Conservation (phyloP, 2,329 filamentous ascomycete genomes). For the Aureobasidium zeae region DNA sequence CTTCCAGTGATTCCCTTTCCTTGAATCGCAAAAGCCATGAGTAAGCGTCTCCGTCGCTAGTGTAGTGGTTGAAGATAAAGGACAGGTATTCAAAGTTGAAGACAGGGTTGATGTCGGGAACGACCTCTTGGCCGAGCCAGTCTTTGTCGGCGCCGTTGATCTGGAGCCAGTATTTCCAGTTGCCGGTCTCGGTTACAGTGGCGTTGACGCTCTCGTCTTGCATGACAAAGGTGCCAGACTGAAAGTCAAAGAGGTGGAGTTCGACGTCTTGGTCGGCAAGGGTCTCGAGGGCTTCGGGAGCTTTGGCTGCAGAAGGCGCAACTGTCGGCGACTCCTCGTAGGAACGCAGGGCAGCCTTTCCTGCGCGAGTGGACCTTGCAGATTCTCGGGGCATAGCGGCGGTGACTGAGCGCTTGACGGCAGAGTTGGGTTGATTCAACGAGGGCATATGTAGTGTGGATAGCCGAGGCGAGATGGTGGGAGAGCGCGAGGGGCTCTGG, state of each 20-base stretch:
- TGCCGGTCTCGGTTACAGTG: slow-evolving; percentile 73
- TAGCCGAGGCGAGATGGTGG: slow-evolving; percentile 26
- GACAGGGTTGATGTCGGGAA: slow-evolving; percentile 90
- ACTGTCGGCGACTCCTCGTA: slow-evolving; percentile 43
- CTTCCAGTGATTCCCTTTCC: slow-evolving; percentile 68
- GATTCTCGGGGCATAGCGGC: slow-evolving; percentile 25
- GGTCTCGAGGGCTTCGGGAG: slow-evolving; percentile 62
- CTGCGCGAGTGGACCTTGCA: slow-evolving; percentile 22
- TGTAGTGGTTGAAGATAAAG: slow-evolving; percentile 98
- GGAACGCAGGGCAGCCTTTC: slow-evolving; percentile 21
- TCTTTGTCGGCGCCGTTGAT: slow-evolving; percentile 65
- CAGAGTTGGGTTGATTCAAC: slow-evolving; percentile 14
- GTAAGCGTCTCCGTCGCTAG: slow-evolving; percentile 76
- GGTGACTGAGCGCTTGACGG: slow-evolving; percentile 18
- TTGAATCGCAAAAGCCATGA: slow-evolving; percentile 94
- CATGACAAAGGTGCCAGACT: slow-evolving; percentile 71
- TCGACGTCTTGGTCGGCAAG: slow-evolving; percentile 70
- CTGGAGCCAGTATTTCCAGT: slow-evolving; percentile 95
- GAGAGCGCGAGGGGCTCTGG: slow-evolving; percentile 38
- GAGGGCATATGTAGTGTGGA: slow-evolving; percentile 1
- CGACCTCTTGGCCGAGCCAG: slow-evolving; percentile 78
- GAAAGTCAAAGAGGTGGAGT: slow-evolving; percentile 87
- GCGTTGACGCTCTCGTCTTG: slow-evolving; percentile 69
- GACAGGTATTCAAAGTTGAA: slow-evolving; percentile 99
- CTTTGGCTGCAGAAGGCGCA: slow-evolving; percentile 50